These are phyloP conservation scores for Sedum album DNA, from an alignment of 164 flowering plant species.

Conservation along the genomic window DNA sequence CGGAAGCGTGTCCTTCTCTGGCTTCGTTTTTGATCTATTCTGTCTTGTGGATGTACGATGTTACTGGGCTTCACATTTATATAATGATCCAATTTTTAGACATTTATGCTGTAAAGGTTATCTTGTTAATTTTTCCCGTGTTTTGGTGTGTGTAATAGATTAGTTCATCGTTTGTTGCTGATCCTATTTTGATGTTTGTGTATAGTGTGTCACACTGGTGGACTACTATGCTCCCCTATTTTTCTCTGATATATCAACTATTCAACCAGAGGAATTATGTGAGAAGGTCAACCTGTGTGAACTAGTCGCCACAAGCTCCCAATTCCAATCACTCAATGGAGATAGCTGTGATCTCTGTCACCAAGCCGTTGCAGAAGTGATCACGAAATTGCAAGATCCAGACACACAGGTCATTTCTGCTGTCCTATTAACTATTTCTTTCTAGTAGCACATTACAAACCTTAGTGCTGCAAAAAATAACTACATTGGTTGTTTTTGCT, in stretches of 20 bases:
- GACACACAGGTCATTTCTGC: constrained; percentile 64
- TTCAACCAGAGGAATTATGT: constrained; percentile 64
- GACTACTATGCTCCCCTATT: constrained; percentile 78
- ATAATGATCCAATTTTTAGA: no score
- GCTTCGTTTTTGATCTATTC: no score
- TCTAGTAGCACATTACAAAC: no score
- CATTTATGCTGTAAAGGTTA: no score
- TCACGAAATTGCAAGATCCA: constrained; percentile 73
- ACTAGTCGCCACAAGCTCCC: constrained; percentile 15
- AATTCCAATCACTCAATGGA: constrained; percentile 17
- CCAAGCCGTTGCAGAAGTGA: constrained; percentile 40
- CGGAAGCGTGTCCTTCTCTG: no score
- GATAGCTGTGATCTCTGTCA: constrained; percentile 3
- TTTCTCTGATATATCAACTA: constrained; percentile 44
- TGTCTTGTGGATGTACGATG: no score
- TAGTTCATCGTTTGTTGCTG: no score
- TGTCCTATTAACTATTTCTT: background rate
- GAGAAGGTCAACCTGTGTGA: constrained; percentile 54
- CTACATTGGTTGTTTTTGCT: background rate
- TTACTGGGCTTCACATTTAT: no score
- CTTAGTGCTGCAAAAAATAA: background rate
- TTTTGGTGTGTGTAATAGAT: no score
- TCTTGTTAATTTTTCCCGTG: no score
- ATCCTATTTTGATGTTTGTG: no score
- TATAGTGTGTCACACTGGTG: constrained; percentile 66